Evolutionary conservation across 768 basidiomycete species (phyloP).

Genomic region (Lyophyllum shimeji): DNA sequence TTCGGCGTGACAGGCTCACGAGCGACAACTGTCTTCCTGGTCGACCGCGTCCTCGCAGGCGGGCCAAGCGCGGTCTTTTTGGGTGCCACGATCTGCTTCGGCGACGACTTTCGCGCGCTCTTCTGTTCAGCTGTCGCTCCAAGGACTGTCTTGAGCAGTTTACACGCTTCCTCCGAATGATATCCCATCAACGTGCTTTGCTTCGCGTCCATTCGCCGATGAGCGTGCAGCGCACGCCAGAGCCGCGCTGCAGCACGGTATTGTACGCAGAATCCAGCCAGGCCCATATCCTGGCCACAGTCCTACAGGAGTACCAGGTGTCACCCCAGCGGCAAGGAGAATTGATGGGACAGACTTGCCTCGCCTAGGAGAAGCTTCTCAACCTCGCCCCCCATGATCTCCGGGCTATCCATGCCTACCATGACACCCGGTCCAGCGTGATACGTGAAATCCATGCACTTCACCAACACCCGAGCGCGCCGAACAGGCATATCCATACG

Average conservation of each 20-base stretch:
- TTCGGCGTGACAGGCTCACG: constrained; percentile 44
- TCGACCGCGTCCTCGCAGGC: constrained; percentile 11
- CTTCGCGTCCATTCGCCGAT: constrained; percentile 47
- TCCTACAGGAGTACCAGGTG: constrained; percentile 21
- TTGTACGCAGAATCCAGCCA: constrained; percentile 38
- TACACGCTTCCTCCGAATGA: constrained; percentile 56
- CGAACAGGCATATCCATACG: constrained; percentile 51
- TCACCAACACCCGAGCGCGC: constrained; percentile 54
- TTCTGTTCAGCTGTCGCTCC: constrained; percentile 2
- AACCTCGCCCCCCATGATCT: constrained; percentile 40
- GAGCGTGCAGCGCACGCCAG: constrained; percentile 71
- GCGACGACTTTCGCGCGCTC: constrained; percentile 26
- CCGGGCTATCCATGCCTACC: constrained; percentile 27
- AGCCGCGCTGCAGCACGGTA: constrained; percentile 59
- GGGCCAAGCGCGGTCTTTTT: constrained; percentile 13
- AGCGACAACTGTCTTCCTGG: constrained; percentile 14
- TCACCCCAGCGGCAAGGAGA: background rate
- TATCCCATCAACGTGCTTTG: constrained; percentile 45
- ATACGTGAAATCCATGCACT: constrained; percentile 54
- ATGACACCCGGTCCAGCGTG: constrained; percentile 25
- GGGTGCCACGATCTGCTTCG: constrained; percentile 22
- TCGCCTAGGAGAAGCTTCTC: constrained; percentile 37
- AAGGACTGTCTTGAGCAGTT: constrained; percentile 41
- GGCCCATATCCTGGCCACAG: constrained; percentile 31
- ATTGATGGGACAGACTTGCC: constrained; percentile 31